Conservation (phyloP, 2,329 filamentous ascomycete genomes). For the Colletotrichum spaethianum region DNA sequence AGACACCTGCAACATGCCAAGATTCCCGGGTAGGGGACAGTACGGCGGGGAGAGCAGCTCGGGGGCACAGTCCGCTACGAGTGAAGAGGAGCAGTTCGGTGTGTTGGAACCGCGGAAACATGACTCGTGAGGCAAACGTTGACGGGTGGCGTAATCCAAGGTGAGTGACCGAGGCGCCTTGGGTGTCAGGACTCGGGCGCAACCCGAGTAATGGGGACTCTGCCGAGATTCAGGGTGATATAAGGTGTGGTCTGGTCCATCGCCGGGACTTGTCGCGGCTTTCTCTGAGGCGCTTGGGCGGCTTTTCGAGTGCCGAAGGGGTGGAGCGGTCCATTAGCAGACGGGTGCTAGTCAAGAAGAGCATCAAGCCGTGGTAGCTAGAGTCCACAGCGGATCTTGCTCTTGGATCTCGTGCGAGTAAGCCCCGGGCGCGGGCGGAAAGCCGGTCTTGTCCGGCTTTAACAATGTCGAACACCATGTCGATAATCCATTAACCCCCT, state of each 20-base stretch:
- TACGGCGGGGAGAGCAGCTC: constrained; percentile 11
- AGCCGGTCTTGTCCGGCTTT: constrained; percentile 38
- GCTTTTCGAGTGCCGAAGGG: constrained; percentile 39
- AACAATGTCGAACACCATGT: constrained; percentile 30
- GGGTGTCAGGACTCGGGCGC: neutral
- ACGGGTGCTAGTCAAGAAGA: constrained; percentile 39
- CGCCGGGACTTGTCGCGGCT: constrained; percentile 40
- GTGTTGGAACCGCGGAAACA: constrained; percentile 16
- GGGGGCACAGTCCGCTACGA: constrained; percentile 16
- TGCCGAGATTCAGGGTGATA: constrained; percentile 40
- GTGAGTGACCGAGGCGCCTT: constrained; percentile 31
- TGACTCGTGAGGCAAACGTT: constrained; percentile 29
- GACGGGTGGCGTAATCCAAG: constrained; percentile 21
- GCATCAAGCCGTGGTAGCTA: constrained; percentile 31
- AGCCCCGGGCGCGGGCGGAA: constrained; percentile 34
- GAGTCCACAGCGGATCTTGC: constrained; percentile 39
- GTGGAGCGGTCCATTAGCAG: constrained; percentile 36
- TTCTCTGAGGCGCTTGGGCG: constrained; percentile 39
- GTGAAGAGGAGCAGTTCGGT: constrained; percentile 26
- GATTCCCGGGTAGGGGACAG: constrained; percentile 13
- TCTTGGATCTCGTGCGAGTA: constrained; percentile 39
- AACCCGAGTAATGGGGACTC: constrained; percentile 26
- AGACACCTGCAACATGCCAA: constrained; percentile 26
- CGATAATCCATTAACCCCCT: constrained; percentile 9
- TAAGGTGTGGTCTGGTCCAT: constrained; percentile 41